phyloP scores from a whole-genome alignment of 2,329 filamentous ascomycete genomes.

The Neonectria neomacrospora region DNA sequence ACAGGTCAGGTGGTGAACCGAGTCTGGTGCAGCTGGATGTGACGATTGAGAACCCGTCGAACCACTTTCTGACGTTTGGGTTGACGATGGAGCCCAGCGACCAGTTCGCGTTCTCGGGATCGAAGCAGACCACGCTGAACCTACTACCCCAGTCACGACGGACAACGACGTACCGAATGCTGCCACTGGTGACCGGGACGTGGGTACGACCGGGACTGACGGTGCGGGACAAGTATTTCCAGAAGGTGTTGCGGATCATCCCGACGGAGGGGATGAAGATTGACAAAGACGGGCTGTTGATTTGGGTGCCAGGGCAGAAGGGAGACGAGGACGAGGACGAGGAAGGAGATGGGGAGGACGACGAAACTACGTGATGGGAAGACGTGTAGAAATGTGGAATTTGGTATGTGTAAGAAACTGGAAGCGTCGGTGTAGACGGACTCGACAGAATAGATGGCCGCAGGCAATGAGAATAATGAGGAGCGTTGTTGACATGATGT shows the following conservation, averaged over 20 bases:
- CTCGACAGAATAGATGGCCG: constrained; percentile 4
- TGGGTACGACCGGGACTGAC: constrained; percentile 80
- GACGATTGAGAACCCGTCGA: constrained; percentile 92
- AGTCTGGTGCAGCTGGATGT: constrained; percentile 60
- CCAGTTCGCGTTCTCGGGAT: constrained; percentile 90
- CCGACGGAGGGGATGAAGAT: constrained; percentile 78
- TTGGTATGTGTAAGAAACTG: neutral
- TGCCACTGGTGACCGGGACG: constrained; percentile 72
- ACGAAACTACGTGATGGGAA: constrained; percentile 18
- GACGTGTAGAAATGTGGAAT: neutral
- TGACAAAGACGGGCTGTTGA: constrained; percentile 71
- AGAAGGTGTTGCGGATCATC: constrained; percentile 85
- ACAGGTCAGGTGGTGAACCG: constrained; percentile 49
- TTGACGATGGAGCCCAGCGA: constrained; percentile 92
- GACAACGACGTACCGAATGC: constrained; percentile 76
- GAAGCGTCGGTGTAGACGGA: neutral
- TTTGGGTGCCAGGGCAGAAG: constrained; percentile 65
- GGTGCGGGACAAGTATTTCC: constrained; percentile 91
- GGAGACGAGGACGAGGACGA: constrained; percentile 38
- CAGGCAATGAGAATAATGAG: constrained; percentile 17
- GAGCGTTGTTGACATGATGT: constrained; percentile 7
- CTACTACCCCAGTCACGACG: constrained; percentile 84
- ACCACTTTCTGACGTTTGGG: constrained; percentile 94
- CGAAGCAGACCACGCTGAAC: constrained; percentile 83
- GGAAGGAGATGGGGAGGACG: constrained; percentile 34